Conservation (phyloP, 83 land plant species). For the Picea abies region DNA sequence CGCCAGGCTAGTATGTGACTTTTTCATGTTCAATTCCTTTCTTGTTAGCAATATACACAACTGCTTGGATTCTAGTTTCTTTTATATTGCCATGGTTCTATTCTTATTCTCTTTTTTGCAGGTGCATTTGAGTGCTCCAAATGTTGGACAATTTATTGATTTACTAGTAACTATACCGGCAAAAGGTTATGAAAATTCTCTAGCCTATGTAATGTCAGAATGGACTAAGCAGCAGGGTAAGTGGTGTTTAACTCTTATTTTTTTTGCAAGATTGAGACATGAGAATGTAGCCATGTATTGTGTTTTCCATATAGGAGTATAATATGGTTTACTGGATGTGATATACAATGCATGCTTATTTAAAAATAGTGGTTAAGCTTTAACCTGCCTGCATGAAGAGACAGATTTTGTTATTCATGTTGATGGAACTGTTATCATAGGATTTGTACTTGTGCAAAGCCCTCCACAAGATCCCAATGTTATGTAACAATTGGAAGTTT, state of each 20-base stretch:
- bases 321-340: not conserved
- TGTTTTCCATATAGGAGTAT: not conserved
- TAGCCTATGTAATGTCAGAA: too few species aligned
- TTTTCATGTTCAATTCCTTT: not conserved
- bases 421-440: too few species aligned
- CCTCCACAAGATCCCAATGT: too few species aligned
- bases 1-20: conserved; percentile 83
- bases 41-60: not conserved
- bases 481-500: too few species aligned
- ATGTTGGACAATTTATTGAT: too few species aligned
- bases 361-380: not conserved
- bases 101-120: conserved; percentile 30
- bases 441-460: too few species aligned
- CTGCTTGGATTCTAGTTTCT: conserved; percentile 1
- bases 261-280: conserved; percentile 2
- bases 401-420: not conserved
- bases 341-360: not conserved
- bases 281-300: not conserved
- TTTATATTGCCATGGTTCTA: conserved; percentile 6
- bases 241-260: not conserved
- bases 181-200: not conserved
- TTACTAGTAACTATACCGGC: too few species aligned
- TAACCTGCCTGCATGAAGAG: not conserved
- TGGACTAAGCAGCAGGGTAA: conserved; percentile 33
- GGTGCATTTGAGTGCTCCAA: too few species aligned